Conservation (phyloP, 2,329 filamentous ascomycete genomes). For the Talaromyces sp. region DNA sequence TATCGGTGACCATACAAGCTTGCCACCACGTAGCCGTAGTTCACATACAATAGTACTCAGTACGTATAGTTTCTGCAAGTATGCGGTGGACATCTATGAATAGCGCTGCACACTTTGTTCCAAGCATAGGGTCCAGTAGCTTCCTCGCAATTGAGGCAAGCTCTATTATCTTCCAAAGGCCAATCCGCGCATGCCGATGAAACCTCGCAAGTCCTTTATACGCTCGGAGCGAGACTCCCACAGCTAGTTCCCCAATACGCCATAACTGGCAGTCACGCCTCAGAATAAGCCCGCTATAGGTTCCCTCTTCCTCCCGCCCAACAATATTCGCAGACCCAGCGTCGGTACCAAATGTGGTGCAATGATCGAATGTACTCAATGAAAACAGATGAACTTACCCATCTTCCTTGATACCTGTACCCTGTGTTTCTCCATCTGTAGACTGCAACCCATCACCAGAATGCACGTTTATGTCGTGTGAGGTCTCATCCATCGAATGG, state of each 20-base stretch:
- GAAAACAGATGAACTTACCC: conserved; percentile 64
- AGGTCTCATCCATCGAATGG: conserved; percentile 21
- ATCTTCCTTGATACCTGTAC: conserved; percentile 72
- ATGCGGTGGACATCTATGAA: conserved; percentile 13
- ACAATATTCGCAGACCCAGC: conserved; percentile 11
- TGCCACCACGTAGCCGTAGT: conserved; percentile 9
- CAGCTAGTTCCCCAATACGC: neutral
- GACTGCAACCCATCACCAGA: conserved; percentile 27
- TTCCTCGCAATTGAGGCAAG: neutral
- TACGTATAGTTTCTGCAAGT: conserved; percentile 7
- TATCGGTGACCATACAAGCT: neutral
- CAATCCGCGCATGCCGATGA: neutral
- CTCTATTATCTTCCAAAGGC: neutral
- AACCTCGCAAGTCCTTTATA: neutral
- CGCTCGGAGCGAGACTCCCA: neutral
- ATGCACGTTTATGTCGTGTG: conserved; percentile 26
- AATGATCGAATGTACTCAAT: conserved; percentile 18
- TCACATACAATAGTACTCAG: conserved; percentile 12
- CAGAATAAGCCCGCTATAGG: neutral
- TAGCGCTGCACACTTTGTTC: conserved; percentile 10
- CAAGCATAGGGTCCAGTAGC: neutral
- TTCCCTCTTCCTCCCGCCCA: neutral
- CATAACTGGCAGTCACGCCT: neutral
- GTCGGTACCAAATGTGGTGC: conserved; percentile 21
- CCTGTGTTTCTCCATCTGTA: conserved; percentile 27